phyloP scores from a whole-genome alignment of 164 flowering plant species.

The Akebia trifoliata region DNA sequence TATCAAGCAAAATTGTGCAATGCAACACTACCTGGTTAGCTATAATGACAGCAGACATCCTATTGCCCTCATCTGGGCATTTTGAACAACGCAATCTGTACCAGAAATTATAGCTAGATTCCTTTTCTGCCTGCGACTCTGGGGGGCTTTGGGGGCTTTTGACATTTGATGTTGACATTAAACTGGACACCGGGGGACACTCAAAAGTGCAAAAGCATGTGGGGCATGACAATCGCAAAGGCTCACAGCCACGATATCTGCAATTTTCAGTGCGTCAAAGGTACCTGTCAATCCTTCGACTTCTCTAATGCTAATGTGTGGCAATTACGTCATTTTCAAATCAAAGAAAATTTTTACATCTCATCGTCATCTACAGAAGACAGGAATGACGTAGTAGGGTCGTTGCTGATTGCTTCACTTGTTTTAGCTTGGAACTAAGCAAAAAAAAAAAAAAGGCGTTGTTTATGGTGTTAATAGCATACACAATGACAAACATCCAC shows the following conservation, averaged over 20 bases:
- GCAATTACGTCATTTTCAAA: background rate
- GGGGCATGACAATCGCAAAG: conserved; percentile 76
- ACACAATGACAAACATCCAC: background rate
- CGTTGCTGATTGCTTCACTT: conserved; percentile 40
- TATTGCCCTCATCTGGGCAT: conserved; percentile 71
- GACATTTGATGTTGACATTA: conserved; percentile 27
- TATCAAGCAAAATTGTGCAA: background rate
- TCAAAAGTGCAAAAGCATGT: conserved; percentile 74
- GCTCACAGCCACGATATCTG: conserved; percentile 84
- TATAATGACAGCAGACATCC: conserved; percentile 59
- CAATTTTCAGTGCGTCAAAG: conserved; percentile 18
- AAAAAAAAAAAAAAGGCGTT: too few relatives aligned
- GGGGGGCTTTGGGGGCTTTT: conserved; percentile 31
- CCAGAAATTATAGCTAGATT: conserved; percentile 50
- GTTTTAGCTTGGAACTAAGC: conserved; percentile 64
- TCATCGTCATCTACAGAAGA: conserved; percentile 61
- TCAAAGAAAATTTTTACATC: conserved; percentile 44
- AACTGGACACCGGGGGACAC: conserved; percentile 64
- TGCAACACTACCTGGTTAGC: conserved; percentile 74
- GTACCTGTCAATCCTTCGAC: background rate
- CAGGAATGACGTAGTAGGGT: conserved; percentile 48
- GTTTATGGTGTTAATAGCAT: conserved; percentile 9
- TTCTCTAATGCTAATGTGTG: background rate
- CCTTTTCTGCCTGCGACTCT: conserved; percentile 25
- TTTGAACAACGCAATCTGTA: conserved; percentile 57